A percentile compares a stretch with the other conserved stretches of the same genome.
phyloP scores from a whole-genome alignment of 1,139 yeast genomes.

The Debaryomyces subglobosus region DNA sequence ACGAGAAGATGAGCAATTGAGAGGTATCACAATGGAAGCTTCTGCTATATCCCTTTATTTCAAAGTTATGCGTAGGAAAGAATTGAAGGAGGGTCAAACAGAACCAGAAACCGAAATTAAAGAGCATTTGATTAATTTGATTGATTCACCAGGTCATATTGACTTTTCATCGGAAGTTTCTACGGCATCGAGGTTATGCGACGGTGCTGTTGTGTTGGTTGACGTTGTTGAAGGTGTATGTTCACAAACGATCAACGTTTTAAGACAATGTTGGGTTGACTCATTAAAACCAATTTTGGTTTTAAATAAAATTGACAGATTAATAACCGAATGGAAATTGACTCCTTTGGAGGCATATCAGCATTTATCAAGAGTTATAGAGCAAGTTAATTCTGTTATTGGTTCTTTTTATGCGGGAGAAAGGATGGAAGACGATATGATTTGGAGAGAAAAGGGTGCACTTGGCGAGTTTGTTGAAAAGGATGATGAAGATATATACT shows the following conservation, averaged over 20 bases:
- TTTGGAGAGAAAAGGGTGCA: slow-evolving; percentile 72
- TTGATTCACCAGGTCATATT: slow-evolving; percentile 98
- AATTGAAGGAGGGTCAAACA: slow-evolving; percentile 27
- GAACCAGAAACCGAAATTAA: slow-evolving; percentile 50
- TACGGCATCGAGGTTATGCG: slow-evolving; percentile 92
- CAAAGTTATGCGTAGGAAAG: slow-evolving; percentile 55
- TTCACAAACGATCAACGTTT: slow-evolving; percentile 92
- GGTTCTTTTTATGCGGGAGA: slow-evolving; percentile 95
- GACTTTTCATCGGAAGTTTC: slow-evolving; percentile 97
- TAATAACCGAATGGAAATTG: slow-evolving; percentile 79
- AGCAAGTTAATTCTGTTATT: slow-evolving; percentile 92
- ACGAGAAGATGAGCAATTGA: slow-evolving; percentile 89
- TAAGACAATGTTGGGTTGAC: slow-evolving; percentile 96
- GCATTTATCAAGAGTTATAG: slow-evolving; percentile 77
- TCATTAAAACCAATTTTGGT: slow-evolving; percentile 86
- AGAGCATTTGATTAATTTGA: slow-evolving; percentile 86
- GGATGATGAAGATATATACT: slow-evolving; percentile 84
- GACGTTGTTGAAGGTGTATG: slow-evolving; percentile 99
- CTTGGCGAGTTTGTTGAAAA: slow-evolving; percentile 67
- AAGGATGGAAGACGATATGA: slow-evolving; percentile 85
- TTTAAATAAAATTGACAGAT: slow-evolving; percentile 89
- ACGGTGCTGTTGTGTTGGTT: slow-evolving; percentile 92
- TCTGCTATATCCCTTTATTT: slow-evolving; percentile 90
- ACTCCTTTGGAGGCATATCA: slow-evolving; percentile 84
- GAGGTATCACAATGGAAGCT: slow-evolving; percentile 98